phyloP scores from a whole-genome alignment of 192 early-diverging fungal genomes.

The Gamsiella multidivaricata region DNA sequence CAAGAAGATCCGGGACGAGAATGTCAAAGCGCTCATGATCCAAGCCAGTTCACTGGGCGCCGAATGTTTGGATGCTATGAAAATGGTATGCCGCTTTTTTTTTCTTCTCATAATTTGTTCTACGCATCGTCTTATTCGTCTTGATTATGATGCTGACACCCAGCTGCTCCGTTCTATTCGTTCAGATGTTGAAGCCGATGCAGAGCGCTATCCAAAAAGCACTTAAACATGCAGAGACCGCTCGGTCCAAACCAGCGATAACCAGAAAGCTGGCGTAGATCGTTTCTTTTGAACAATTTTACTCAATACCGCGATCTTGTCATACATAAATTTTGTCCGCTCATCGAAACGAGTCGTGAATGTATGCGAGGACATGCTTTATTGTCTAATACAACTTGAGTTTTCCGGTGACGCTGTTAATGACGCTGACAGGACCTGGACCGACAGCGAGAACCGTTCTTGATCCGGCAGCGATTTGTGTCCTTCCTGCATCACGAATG shows the following conservation, averaged over 20 bases:
- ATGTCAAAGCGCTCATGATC: conserved; percentile 52
- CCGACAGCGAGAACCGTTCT: conserved; percentile 94
- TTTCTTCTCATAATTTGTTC: too few species aligned
- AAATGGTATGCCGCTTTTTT: conserved; percentile 23
- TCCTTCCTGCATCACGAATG: conserved; percentile 93
- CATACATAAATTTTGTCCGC: too few species aligned
- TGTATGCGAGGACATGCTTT: too few species aligned
- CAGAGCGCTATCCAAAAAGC: conserved; percentile 55
- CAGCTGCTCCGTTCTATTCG: neutral
- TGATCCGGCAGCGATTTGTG: conserved; percentile 92
- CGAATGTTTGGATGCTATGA: conserved; percentile 30
- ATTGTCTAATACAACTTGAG: conserved; percentile 37
- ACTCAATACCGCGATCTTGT: too few species aligned
- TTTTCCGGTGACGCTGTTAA: conserved; percentile 43
- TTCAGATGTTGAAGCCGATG: conserved; percentile 59
- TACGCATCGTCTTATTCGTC: too few species aligned
- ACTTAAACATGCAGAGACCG: conserved; percentile 53
- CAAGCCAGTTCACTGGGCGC: conserved; percentile 49
- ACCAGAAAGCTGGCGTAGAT: conserved; percentile 11
- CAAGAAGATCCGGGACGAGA: conserved; percentile 55
- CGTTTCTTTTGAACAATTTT: too few species aligned
- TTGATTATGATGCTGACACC: neutral
- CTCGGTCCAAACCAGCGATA: conserved; percentile 9
- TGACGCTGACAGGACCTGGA: conserved; percentile 69
- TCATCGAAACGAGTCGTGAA: too few species aligned